These are phyloP conservation scores for Penicillium pulvis DNA, from an alignment of 495 filamentous ascomycete genomes.

Conservation along the genomic window DNA sequence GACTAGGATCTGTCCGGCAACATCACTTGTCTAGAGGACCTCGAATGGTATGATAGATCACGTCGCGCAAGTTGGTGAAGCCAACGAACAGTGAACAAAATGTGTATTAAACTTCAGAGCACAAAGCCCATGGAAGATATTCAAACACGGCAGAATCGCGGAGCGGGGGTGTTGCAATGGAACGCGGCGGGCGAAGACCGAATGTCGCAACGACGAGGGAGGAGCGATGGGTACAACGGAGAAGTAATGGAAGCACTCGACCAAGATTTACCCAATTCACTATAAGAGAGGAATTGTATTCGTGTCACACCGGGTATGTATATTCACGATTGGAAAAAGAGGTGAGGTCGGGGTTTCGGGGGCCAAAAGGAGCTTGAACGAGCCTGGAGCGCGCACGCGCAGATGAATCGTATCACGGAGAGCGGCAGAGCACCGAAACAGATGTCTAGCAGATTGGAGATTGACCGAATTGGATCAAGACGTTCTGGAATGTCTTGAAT, in stretches of 20 bases:
- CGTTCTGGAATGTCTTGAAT: conserved; percentile 3
- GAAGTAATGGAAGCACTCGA: not conserved
- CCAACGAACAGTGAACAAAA: not conserved
- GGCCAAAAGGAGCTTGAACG: conserved; percentile 2
- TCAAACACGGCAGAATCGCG: conserved; percentile 20
- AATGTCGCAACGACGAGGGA: not conserved
- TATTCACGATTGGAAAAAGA: conserved; percentile 16
- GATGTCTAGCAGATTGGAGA: conserved; percentile 1
- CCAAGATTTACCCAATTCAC: not conserved
- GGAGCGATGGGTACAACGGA: not conserved
- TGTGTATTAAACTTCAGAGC: conserved; percentile 15
- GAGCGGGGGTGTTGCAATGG: conserved; percentile 24
- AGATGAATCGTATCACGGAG: not conserved
- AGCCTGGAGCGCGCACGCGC: conserved; percentile 7
- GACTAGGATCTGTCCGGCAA: conserved; percentile 28
- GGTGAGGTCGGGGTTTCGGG: conserved; percentile 9
- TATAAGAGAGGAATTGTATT: not conserved
- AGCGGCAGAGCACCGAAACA: not conserved
- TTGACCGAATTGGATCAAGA: not conserved
- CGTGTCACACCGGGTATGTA: conserved; percentile 19
- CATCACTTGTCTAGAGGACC: conserved; percentile 34
- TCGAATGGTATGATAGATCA: not conserved
- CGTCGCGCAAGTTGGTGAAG: conserved; percentile 2
- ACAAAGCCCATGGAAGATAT: conserved; percentile 23
- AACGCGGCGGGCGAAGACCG: conserved; percentile 14